Evolutionary conservation across 148 eudicot genomes (phyloP), one percentile per base, ranked within the genome.

Genomic region (Chenopodium formosanum): DNA sequence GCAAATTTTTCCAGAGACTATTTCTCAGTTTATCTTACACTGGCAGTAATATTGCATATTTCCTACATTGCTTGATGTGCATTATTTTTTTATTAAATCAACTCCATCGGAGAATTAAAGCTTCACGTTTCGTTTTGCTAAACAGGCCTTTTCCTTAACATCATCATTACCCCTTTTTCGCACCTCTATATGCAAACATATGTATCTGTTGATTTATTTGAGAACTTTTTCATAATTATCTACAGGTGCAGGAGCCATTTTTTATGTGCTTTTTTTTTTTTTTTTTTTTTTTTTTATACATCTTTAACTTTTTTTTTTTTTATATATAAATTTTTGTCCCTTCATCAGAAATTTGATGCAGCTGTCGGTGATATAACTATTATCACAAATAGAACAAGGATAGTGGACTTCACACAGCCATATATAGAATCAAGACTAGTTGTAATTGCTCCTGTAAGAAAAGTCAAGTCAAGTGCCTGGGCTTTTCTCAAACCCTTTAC

Each of bases 361-460:
- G 97, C 93, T 22, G 94, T 93, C 25, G 97, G 97, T 75, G 97
- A 93, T 83, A 84, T 93, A 79, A 84, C 93, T 62, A 93, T 93
- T 58, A 80, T 81, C 32, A 93, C 91, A 47, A 91, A 90, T 81
- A 90, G 97, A 84, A 93, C 97, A 48, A 93, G 85, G 86, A 79
- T 91, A n/a, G 97, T 91, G 74, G 97, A 93, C 79, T 93, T 93
- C 62, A 93, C 97, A 7, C 97, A 93, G 84, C 97, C 97, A 63
- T 93, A 74, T 74, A 85, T 87, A 78, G 93, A 89, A 75, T 90
- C 97, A 29, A 93, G 97, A 50, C 88, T 93, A 29, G 93, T 93
- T 58, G 85, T 93, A 83, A 90, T 93, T 82, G 89, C 88, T 29
- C 88, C 94, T 6, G 90, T 93, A 65, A 85, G 84, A 74, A 82